phyloP scores from a whole-genome alignment of 306 rosid species.

The Amphicarpaea edgeworthii region DNA sequence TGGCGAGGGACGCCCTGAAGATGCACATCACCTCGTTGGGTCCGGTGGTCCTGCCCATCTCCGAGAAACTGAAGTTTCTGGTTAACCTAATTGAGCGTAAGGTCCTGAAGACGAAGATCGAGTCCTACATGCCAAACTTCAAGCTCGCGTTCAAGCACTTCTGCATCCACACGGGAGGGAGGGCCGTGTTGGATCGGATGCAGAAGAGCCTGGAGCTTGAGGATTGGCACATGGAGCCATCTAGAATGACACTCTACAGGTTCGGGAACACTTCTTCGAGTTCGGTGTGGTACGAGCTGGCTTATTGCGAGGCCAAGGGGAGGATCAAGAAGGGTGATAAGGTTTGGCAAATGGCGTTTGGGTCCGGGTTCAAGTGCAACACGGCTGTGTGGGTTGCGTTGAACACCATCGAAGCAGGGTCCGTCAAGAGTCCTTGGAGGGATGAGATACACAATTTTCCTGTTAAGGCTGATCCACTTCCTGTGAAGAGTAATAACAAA shows the following conservation, averaged over 20 bases:
- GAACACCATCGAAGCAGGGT: slow-evolving; percentile 55
- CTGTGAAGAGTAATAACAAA: neutral
- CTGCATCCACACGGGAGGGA: slow-evolving; percentile 57
- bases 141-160: slow-evolving; percentile 79
- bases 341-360: slow-evolving; percentile 90
- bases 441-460: slow-evolving; percentile 79
- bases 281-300: slow-evolving; percentile 83
- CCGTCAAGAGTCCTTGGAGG: slow-evolving; percentile 68
- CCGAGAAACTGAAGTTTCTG: slow-evolving; percentile 69
- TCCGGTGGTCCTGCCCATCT: slow-evolving; percentile 74
- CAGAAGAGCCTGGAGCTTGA: slow-evolving; percentile 78
- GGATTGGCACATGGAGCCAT: slow-evolving; percentile 87
- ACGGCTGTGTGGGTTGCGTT: slow-evolving; percentile 83
- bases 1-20: slow-evolving; percentile 82
- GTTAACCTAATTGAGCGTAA: slow-evolving; percentile 59
- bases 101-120: slow-evolving; percentile 60
- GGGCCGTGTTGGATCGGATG: slow-evolving; percentile 79
- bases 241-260: slow-evolving; percentile 72
- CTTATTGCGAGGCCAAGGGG: slow-evolving; percentile 82
- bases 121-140: slow-evolving; percentile 75
- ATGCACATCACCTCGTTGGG: slow-evolving; percentile 82
- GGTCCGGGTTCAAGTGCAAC: slow-evolving; percentile 88
- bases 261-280: slow-evolving; percentile 91
- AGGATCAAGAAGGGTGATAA: slow-evolving; percentile 74
- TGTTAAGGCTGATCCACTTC: slow-evolving; percentile 28